Evolutionary conservation across 257 asterid species (phyloP), one percentile per base, ranked within the genome.

Genomic region (Ehretia macrophylla): DNA sequence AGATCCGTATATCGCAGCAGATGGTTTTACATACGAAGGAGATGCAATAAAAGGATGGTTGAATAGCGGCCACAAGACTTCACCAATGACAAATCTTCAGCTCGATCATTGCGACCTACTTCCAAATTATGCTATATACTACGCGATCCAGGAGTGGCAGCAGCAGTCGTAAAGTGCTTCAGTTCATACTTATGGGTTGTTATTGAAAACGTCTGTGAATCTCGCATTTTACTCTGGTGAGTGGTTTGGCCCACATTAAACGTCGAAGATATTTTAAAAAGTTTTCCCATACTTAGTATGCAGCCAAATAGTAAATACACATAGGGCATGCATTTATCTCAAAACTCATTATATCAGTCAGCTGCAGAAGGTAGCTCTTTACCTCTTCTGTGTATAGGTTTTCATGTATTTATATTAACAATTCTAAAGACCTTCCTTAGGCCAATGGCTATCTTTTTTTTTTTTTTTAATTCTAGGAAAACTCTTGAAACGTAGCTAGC

Each of bases 71-170:
- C 96, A 84, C 65, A 60, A 67, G 54, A 88, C 96, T 56, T 91
- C 98, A 17, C 98, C 98, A 4, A 91, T 91, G 98, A 91, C 98
- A 51, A 91, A 91, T 76, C 80, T 91, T 62, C 67, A 76, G 75
- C 95, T 91, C 32, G 83, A 78, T 14, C 79, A 84, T 65, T 80
- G 91, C 65, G 93, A 82, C 61, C 86, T 91, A 44, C 68, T 82
- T 65, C 98, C 98, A 1, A 91, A 91, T 62, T 77, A 85, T 77
- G 95, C 98, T 55, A 94, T 91, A 50, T 81, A 79, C 62, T 79
- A 83, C 68, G 98, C 96, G 32, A 91, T 91, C 75, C 96, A 88
- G 74, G 96, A 91, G 66, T 91, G 98, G 98, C 82, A 83, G 64
- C 86, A 80, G 17, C 81, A 68, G 57, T 40, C 77, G 39, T 73